phyloP scores from a whole-genome alignment of 75 land plant genomes.

The Pinus tabuliformis region DNA sequence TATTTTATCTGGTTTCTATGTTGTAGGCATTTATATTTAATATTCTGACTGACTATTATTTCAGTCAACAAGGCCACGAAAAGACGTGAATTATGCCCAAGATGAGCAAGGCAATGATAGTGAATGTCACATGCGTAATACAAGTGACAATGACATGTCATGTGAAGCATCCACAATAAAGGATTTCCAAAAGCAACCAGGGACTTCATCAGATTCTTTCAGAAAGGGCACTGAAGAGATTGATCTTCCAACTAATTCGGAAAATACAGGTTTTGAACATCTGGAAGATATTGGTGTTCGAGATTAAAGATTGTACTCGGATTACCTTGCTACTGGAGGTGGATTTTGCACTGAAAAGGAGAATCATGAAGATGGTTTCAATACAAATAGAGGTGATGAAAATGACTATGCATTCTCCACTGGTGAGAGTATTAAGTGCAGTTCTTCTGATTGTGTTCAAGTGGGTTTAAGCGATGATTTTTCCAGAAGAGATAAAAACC shows the following conservation, averaged over 20 bases:
- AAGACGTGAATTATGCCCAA: conserved; percentile 30
- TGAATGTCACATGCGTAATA: neutral
- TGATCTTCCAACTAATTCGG: conserved; percentile 7
- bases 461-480: neutral
- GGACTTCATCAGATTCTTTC: neutral
- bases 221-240: neutral
- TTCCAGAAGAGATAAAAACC: neutral
- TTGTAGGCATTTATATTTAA: neutral
- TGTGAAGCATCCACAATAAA: conserved; percentile 5
- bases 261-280: conserved; percentile 2
- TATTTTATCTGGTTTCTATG: neutral
- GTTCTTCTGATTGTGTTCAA: neutral
- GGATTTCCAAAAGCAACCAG: neutral
- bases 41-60: conserved; percentile 6
- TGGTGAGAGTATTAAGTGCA: neutral
- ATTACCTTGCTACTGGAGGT: conserved; percentile 25
- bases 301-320: neutral
- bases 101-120: conserved; percentile 10
- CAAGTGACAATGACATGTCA: neutral
- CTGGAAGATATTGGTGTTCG: conserved; percentile 14
- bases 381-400: neutral
- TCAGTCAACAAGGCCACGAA: conserved; percentile 41
- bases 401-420: neutral
- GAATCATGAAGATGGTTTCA: conserved; percentile 7
- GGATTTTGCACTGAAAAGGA: conserved; percentile 15